Percentiles rank a stretch among this genome's conserved stretches.
Evolutionary conservation across 768 basidiomycete species (phyloP).

Genomic region (Amanita rubescens): DNA sequence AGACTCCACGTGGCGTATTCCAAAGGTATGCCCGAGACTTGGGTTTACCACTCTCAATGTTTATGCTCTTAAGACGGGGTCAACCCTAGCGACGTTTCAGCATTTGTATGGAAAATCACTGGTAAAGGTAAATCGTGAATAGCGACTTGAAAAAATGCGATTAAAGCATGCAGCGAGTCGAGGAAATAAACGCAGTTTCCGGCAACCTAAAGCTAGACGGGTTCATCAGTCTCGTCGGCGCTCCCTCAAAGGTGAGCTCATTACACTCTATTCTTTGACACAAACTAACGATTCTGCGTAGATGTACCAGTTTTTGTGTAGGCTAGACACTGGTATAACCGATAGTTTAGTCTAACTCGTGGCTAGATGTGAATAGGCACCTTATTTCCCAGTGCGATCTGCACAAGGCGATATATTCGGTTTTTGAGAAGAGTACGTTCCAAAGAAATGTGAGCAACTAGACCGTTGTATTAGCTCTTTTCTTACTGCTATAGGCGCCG

Average conservation of each 20-base stretch:
- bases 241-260: conserved; percentile 55
- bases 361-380: conserved; percentile 72
- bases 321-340: conserved; percentile 17
- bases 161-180: conserved; percentile 46
- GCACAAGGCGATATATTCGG: conserved; percentile 56
- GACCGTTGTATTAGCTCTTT: neutral
- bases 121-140: conserved; percentile 44
- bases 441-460: conserved; percentile 52
- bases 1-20: conserved; percentile 49
- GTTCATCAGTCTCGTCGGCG: conserved; percentile 78
- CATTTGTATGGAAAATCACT: conserved; percentile 68
- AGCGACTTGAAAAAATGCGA: neutral
- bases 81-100: conserved; percentile 60
- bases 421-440: conserved; percentile 66
- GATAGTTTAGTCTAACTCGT: conserved; percentile 1
- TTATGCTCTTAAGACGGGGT: conserved; percentile 44
- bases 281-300: conserved; percentile 23
- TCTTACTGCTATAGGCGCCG: conserved; percentile 45
- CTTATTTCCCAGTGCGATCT: conserved; percentile 59
- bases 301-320: conserved; percentile 87
- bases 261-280: neutral
- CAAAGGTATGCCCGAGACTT: conserved; percentile 44
- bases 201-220: conserved; percentile 58
- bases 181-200: conserved; percentile 46
- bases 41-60: neutral